These are phyloP conservation scores for Diaporthe batatas DNA, from an alignment of 2,329 filamentous ascomycete species.

Conservation along the genomic window DNA sequence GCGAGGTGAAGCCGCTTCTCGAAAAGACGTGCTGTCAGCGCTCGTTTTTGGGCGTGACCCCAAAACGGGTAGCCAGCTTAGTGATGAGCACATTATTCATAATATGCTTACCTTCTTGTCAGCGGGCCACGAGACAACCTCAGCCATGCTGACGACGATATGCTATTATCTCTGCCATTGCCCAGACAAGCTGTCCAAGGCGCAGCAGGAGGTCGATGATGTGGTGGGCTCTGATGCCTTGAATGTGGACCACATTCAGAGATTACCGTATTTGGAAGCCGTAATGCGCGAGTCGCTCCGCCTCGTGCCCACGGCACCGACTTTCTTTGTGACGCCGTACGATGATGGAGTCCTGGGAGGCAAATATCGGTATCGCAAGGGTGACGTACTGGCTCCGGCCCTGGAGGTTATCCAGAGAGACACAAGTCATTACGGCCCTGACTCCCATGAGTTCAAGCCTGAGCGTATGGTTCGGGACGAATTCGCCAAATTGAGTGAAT, in stretches of 20 bases:
- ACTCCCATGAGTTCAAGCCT: slow-evolving; percentile 69
- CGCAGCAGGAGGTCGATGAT: slow-evolving; percentile 66
- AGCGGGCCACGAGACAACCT: slow-evolving; percentile 67
- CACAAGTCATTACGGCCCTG: slow-evolving; percentile 67
- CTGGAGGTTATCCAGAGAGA: slow-evolving; percentile 67
- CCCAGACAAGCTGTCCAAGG: slow-evolving; percentile 64
- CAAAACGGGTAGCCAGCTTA: slow-evolving; percentile 52
- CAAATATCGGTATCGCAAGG: slow-evolving; percentile 64
- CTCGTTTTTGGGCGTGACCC: slow-evolving; percentile 17
- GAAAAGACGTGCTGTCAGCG: slow-evolving; percentile 18
- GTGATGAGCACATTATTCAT: slow-evolving; percentile 50
- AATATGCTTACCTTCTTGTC: slow-evolving; percentile 19
- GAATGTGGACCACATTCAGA: slow-evolving; percentile 60
- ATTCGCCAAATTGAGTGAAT: slow-evolving; percentile 54
- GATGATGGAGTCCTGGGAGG: slow-evolving; percentile 62
- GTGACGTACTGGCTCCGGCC: slow-evolving; percentile 58
- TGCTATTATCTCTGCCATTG: slow-evolving; percentile 51
- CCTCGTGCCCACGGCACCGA: slow-evolving; percentile 62
- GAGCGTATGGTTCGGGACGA: slow-evolving; percentile 69
- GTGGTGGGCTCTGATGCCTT: slow-evolving; percentile 62
- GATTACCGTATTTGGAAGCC: slow-evolving; percentile 66
- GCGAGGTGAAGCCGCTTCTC: not conserved
- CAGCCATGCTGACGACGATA: slow-evolving; percentile 61
- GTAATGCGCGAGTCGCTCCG: slow-evolving; percentile 68
- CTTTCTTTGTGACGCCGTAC: slow-evolving; percentile 54